Base-by-base conservation (phyloP, 441 rosid genomes). In the Adansonia madagascariensis region DNA sequence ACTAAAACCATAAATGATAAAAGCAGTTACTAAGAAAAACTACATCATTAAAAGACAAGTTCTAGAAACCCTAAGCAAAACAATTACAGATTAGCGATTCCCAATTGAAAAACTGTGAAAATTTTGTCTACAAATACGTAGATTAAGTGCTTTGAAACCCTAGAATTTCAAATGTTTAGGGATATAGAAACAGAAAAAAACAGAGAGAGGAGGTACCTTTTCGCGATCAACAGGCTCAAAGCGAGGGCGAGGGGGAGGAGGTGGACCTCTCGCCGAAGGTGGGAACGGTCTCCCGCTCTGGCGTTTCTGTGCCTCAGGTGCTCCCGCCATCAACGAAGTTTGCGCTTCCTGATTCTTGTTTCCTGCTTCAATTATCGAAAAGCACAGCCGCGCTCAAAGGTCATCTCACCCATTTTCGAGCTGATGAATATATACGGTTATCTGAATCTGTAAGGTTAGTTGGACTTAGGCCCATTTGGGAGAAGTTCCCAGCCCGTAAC, bases 181-280 rank as follows among this genome's bases (percentile, higher is more conserved):
- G 18, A 10, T 39, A 17, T 12, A 15, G 24, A 44, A 7, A 57
- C 52, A 57, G 66, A 46, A 9, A 74, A 68, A 72, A 55, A 56
- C 5, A 8, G 44, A 43, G 8, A 14, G 56, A 12, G 68, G 39
- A 6, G 20, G 61, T 44, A 91, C 97, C 97, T 93, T 95, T 67
- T 93, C 98, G 18, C 96, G 97, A 84, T 93, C 98, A 27, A 92
- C 92, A 35, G 96, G 96, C 73, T 85, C 93, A 39, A 86, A 41
- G 66, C 88, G 92, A 71, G 83, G 84, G n/a, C 91, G 92, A 50
- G 91, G 88, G 10, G 90, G 90, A 35, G 83, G 90, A 61, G 89
- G 91, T 18, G 78, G 88, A 64, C 84, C 88, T 78, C 92, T 85
- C 2, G 88, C 86, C 63, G 90, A 83, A 12, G 88, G 89, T 60